phyloP scores from a whole-genome alignment of 106 monocot species.

The Acorus calamus region DNA sequence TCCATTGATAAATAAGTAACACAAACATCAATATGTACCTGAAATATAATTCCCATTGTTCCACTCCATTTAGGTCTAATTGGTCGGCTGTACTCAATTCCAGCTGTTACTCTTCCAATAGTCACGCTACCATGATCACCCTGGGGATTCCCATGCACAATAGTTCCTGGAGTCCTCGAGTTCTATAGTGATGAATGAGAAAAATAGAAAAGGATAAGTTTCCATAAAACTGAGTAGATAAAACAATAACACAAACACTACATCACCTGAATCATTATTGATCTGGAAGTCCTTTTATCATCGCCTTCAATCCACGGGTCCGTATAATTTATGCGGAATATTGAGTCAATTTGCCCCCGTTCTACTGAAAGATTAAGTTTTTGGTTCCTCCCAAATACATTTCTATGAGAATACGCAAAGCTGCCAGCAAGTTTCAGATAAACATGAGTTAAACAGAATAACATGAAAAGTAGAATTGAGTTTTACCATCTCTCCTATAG shows the following conservation, averaged over 20 bases:
- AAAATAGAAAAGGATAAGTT: conserved; percentile 1
- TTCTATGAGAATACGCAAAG: conserved; percentile 98
- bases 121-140: conserved; percentile 48
- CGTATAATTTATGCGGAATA: conserved; percentile 89
- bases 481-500: no score
- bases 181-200: conserved; percentile 32
- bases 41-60: conserved; percentile 75
- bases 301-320: conserved; percentile 99
- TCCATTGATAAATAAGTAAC: no score
- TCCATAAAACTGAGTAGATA: no score
- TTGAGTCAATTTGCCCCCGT: conserved; percentile 93
- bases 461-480: conserved; percentile 2
- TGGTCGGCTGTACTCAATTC: conserved; percentile 82
- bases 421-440: conserved; percentile 37
- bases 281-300: conserved; percentile 84
- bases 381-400: conserved; percentile 95
- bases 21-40: conserved; percentile 29
- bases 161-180: conserved; percentile 89
- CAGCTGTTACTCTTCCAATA: conserved; percentile 77
- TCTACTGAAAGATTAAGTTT: conserved; percentile 94
- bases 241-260: neutral
- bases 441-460: conserved; percentile 8
- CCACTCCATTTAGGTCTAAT: conserved; percentile 97
- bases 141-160: conserved; percentile 77
- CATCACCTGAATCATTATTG: conserved; percentile 82